Base-by-base conservation (phyloP, 306 rosid genomes). In the Prunus armeniaca region DNA sequence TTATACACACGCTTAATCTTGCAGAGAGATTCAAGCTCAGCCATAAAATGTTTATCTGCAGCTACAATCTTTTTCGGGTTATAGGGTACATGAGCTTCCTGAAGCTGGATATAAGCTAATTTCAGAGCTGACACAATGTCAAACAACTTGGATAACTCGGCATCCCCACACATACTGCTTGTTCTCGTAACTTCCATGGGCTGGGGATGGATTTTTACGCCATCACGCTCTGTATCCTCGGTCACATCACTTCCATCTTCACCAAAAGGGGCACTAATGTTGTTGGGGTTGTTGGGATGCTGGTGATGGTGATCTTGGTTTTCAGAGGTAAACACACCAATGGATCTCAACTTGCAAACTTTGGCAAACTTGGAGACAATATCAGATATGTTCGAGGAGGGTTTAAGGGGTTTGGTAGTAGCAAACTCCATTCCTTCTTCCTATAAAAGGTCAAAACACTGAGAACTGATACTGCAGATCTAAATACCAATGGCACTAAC, bases 51-150 rank as follows among this genome's bases (percentile, higher is more conserved):
- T 71, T 86, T 83, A 80, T 93, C 96, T 7, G 97, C 97, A 52
- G 84, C 96, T 67, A 84, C 70, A 78, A 91, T 88, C 91, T 84
- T 87, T 50, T 77, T 76, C 0, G 96, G 88, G n/a, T 88, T 83
- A 69, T 93, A 90, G 25, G 96, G 98, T 30, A 87, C 68, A 20
- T 93, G 97, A 78, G 97, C 96, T 76, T 87, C 82, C 79, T 93
- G 98, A 74, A 93, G 92, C 91, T 87, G 81, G 75, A 88, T 82
- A 74, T 93, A 93, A 41, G 97, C 90, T n/a, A 80, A 79, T 75
- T 93, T 93, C 83, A 93, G 62, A 9, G 90, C 81, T 9, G 90
- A 89, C 79, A 91, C 88, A 67, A 72, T 28, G 45, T 83, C 89
- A 76, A 93, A 93, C 43, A 91, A 62, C 82, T 79, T 81, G 85